Base-by-base conservation (phyloP, 352 stramenopile species). In the Pythium phragmiticola region DNA sequence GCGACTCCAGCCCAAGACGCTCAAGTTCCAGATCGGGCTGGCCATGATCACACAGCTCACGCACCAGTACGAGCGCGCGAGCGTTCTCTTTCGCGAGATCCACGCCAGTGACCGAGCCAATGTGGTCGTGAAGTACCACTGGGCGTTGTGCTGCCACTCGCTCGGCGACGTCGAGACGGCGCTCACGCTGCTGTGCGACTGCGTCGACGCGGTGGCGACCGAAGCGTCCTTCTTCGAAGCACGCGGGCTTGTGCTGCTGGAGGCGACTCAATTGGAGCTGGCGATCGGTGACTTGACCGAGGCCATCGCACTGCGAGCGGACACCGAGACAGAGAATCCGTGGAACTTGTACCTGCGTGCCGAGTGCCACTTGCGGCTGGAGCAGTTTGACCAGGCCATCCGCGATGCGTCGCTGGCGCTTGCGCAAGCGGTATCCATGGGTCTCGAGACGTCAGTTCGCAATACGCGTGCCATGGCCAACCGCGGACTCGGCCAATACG, bases 31-130 rank as follows among this genome's bases (percentile, higher is more conserved):
- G 43, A 75, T 88, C 36, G 80, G 81, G 13, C 83, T 92, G 75
- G 84, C 78, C 11, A 92, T 92, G 82, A 87, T 92, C 54, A 75
- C 70, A 21, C 82, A 92, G 57, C 74, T 94, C 11, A 76, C 76
- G 48, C 63, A 86, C 37, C 66, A 78, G 4, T 69, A 88, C 62
- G 59, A 64, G 4, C 67, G 73, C 0, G 82, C 80, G 26, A 66
- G 70, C 12, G 45, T 30, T 7, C 73, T 80, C 23, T 86, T 92
- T 45, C 65, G 76, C 28, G 64, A 70, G 12, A 69, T 77, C 59
- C 46, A 60, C 17, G 19, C 66, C 23, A 12, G 36, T 16, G 70
- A 89, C 11, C 51, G 52, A 9, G 39, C 75, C 26, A 84, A 71
- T 28, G 67, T 88, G 0, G 60, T 89, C 9, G 82, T 87, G 48